Conservation (phyloP, 2,329 filamentous ascomycete genomes). For the Colletotrichum spaethianum region DNA sequence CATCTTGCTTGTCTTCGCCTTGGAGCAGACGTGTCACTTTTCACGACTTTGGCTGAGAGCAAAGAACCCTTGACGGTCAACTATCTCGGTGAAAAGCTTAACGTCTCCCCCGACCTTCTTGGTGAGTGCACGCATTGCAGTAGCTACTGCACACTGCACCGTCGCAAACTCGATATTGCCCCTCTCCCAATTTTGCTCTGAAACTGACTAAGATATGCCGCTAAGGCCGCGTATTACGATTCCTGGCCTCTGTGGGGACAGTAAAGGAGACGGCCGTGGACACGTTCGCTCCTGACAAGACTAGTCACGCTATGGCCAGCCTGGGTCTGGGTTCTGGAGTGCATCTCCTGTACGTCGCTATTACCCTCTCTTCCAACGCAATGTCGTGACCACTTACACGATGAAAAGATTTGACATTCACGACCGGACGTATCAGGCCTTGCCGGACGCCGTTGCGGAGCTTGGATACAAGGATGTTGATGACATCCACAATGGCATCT, state of each 20-base stretch:
- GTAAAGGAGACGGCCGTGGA: not conserved
- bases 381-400: not conserved
- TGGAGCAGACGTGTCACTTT: not conserved
- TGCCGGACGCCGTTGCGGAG: slow-evolving; percentile 1
- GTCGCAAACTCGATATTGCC: not conserved
- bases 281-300: not conserved
- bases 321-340: not conserved
- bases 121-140: not conserved
- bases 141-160: not conserved
- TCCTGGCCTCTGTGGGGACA: not conserved
- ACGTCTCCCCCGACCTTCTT: not conserved
- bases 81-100: not conserved
- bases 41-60: not conserved
- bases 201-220: not conserved
- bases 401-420: not conserved
- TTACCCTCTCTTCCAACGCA: not conserved
- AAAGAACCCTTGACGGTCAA: not conserved
- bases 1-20: not conserved
- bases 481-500: not conserved
- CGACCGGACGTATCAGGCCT: slow-evolving; percentile 1
- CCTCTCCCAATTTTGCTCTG: too few species aligned
- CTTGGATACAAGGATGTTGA: not conserved
- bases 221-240: not conserved
- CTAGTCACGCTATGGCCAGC: not conserved
- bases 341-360: not conserved